Base-by-base conservation (phyloP, 371 early-diverging fungal genomes). In the Smittium culicis region DNA sequence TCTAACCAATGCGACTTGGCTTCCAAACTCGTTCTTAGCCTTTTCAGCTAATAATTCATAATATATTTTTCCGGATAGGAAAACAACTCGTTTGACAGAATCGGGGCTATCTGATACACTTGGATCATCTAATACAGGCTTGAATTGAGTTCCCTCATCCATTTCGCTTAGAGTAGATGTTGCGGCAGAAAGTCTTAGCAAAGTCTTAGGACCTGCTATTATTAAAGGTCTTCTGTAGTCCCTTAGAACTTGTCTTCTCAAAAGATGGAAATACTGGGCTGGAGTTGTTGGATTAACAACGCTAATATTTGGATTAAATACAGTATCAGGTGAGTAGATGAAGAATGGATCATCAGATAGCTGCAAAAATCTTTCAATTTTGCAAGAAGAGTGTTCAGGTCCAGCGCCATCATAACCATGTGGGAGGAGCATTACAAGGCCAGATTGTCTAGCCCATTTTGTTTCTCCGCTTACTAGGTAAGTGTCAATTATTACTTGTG, bases 391-490 rank as follows among this genome's bases (percentile, higher is more conserved):
- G 81, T 97, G 98, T 77, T 97, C 98, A 27, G 98, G 95, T 30
- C 98, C 98, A 79, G 91, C 92, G 65, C 98, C 98, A 75, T 97
- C 98, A 72, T 91, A 96, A 70, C 98, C 98, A 79, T 97, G 98
- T 24, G 98, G 98, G 64, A 97, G 81, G 55, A 92, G 82, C 81
- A 96, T 78, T 31, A 89, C 86, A 71, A 97, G 77, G 55, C 96
- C 98, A 31, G 92, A 88, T 70, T 93, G 89, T 79, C 92, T 89
- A 66, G 94, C 81, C 96, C 98, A 97, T 80, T 97, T 97, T 79
- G 90, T 89, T 79, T 97, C 98, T 68, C 96, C 98, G 61, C 91
- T 82, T 17, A 91, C 84, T 62, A 97, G 88, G 78, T 93, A 97
- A 77, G 94, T 95, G 76, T 97, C 98, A 71, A 96, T 89, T 71